Conservation (phyloP, 805 yeast genomes). For the Ascoidea tarda region DNA sequence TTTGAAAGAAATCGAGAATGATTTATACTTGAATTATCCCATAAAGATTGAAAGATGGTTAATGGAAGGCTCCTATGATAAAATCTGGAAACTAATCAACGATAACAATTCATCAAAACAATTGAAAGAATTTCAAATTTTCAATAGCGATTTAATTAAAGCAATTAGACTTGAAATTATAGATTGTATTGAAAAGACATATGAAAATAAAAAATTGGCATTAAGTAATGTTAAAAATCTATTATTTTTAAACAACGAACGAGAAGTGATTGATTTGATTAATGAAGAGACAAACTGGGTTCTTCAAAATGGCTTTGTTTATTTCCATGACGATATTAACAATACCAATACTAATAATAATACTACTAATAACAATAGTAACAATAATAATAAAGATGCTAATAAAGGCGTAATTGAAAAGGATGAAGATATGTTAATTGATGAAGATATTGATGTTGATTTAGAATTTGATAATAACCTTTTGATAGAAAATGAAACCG, state of each 20-base stretch:
- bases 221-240: conserved; percentile 70
- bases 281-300: conserved; percentile 42
- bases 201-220: conserved; percentile 44
- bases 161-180: conserved; percentile 85
- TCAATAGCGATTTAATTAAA: conserved; percentile 58
- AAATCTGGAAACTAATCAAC: conserved; percentile 68
- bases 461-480: conserved; percentile 1
- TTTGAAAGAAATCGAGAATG: conserved; percentile 42
- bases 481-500: conserved; percentile 97
- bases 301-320: conserved; percentile 34
- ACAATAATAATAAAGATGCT: background rate
- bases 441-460: conserved; percentile 3
- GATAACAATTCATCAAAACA: conserved; percentile 16
- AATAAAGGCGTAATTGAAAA: background rate
- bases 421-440: conserved; percentile 10
- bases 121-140: conserved; percentile 64
- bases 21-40: conserved; percentile 67
- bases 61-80: conserved; percentile 93
- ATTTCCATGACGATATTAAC: conserved; percentile 20
- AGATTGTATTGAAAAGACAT: conserved; percentile 67
- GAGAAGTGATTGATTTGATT: conserved; percentile 39
- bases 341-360: too few species aligned
- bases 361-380: conserved; percentile 4
- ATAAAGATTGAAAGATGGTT: conserved; percentile 83
- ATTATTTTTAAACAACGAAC: conserved; percentile 52